These are phyloP conservation scores for Lanmaoa pseudosensibilis DNA, from an alignment of 768 basidiomycete species.

Conservation along the genomic window DNA sequence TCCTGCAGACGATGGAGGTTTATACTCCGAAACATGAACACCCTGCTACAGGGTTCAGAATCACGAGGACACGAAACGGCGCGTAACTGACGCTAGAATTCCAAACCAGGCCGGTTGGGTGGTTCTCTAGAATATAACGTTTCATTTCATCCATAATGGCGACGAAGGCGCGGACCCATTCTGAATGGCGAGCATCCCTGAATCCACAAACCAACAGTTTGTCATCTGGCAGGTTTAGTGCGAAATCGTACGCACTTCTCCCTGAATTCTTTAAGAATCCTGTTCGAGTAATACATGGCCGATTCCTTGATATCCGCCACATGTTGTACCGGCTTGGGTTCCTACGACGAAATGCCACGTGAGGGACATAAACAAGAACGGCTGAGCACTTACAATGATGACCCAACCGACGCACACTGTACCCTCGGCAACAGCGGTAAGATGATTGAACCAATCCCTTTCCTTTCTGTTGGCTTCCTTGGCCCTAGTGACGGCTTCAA, in stretches of 20 bases:
- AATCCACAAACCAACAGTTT: slow-evolving; percentile 5
- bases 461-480: slow-evolving; percentile 82
- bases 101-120: slow-evolving; percentile 87
- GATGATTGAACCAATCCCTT: slow-evolving; percentile 79
- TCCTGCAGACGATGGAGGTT: slow-evolving; percentile 34
- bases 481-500: slow-evolving; percentile 74
- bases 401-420: slow-evolving; percentile 87
- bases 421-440: slow-evolving; percentile 81
- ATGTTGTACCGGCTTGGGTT: slow-evolving; percentile 79
- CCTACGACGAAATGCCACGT: slow-evolving; percentile 28
- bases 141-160: slow-evolving; percentile 74
- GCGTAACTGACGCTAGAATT: slow-evolving; percentile 64
- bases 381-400: slow-evolving; percentile 56
- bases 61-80: background rate
- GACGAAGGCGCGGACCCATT: slow-evolving; percentile 80
- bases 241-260: slow-evolving; percentile 65
- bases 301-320: slow-evolving; percentile 85
- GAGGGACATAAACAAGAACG: background rate
- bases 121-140: slow-evolving; percentile 81
- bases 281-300: slow-evolving; percentile 84
- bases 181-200: slow-evolving; percentile 83
- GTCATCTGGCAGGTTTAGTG: background rate
- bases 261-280: slow-evolving; percentile 89
- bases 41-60: slow-evolving; percentile 43
- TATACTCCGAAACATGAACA: slow-evolving; percentile 55